phyloP scores from a whole-genome alignment of 2,329 filamentous ascomycete genomes.

The Diaporthe caulivora region DNA sequence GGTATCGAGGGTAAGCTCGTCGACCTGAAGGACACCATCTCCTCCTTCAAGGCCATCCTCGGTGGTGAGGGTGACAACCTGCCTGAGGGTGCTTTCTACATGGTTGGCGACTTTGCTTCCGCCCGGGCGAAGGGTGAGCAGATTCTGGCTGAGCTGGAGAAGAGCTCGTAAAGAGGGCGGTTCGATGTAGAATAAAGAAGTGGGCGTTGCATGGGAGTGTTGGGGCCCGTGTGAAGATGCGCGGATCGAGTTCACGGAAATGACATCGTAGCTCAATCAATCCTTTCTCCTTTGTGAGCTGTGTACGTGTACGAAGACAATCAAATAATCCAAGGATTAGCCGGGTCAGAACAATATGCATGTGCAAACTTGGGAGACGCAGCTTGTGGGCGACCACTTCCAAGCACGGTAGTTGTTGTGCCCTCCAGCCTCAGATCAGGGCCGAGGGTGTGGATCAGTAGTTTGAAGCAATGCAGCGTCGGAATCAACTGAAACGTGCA shows the following conservation, averaged over 20 bases:
- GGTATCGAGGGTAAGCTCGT: constrained; percentile 96
- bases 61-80: constrained; percentile 95
- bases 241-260: constrained; percentile 63
- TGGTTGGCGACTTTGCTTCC: constrained; percentile 96
- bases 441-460: not conserved
- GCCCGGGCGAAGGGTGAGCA: constrained; percentile 98
- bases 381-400: not conserved
- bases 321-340: not conserved
- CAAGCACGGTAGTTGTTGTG: not conserved
- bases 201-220: constrained; percentile 46
- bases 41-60: constrained; percentile 97
- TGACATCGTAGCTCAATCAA: constrained; percentile 65
- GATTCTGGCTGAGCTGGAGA: constrained; percentile 96
- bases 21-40: constrained; percentile 98
- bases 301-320: constrained; percentile 58
- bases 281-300: constrained; percentile 68
- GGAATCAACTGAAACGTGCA: not conserved
- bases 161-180: constrained; percentile 56
- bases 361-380: not conserved
- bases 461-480: not conserved
- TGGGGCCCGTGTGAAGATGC: constrained; percentile 70
- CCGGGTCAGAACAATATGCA: not conserved
- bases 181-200: constrained; percentile 48
- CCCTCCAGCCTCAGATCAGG: not conserved
- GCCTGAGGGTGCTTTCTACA: constrained; percentile 95